Evolutionary conservation across 768 basidiomycete genomes (phyloP).

Genomic region (Calocybe cyanea): DNA sequence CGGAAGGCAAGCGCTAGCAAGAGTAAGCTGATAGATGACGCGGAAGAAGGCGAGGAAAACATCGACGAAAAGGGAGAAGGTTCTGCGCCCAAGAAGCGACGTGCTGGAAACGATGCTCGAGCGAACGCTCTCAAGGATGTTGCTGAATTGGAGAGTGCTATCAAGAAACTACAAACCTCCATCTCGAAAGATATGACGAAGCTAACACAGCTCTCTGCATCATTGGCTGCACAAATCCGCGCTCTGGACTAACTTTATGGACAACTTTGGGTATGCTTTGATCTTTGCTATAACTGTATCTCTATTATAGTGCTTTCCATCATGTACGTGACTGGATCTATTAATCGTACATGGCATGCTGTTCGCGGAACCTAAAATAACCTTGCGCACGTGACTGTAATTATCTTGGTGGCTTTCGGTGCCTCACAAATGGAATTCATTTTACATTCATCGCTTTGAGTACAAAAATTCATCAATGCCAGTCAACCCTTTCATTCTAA

Average conservation of each 20-base stretch:
- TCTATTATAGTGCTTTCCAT: constrained; percentile 6
- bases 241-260: constrained; percentile 23
- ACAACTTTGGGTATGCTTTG: constrained; percentile 1
- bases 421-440: too few species aligned
- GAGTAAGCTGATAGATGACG: constrained; percentile 28
- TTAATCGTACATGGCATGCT: background rate
- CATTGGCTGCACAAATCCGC: constrained; percentile 25
- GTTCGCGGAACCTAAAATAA: background rate
- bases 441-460: too few species aligned
- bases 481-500: constrained; percentile 44
- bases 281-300: constrained; percentile 11
- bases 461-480: constrained; percentile 13
- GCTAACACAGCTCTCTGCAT: constrained; percentile 27
- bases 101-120: constrained; percentile 20
- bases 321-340: too few species aligned
- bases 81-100: constrained; percentile 28
- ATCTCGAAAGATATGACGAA: constrained; percentile 32
- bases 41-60: constrained; percentile 30
- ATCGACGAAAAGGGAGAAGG: constrained; percentile 29
- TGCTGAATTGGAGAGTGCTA: constrained; percentile 30
- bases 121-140: constrained; percentile 30
- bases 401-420: too few species aligned
- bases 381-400: background rate
- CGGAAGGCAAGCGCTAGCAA: constrained; percentile 21
- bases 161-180: constrained; percentile 30